Evolutionary conservation across 2,329 filamentous ascomycete genomes (phyloP), one percentile per base, ranked within the genome.

Genomic region (Annulohypoxylon truncatum): DNA sequence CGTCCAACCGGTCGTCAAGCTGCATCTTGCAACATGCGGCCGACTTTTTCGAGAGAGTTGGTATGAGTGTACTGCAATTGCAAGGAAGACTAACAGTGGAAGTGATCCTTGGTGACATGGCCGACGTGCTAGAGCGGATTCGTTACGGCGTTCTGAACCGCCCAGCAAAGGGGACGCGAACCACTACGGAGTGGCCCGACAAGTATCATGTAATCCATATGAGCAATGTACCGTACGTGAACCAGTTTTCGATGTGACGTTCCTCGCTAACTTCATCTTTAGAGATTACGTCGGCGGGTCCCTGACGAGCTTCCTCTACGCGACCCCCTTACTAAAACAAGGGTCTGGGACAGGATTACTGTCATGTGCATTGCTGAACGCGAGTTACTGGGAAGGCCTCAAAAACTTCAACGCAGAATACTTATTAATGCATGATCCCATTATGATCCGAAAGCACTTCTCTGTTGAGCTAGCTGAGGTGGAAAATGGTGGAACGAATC

Each of bases 261-360:
- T n/a, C 3, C 1, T 15, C 12, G 38, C 56, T 66, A 35, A 64
- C 28, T 2, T 40, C 24, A 33, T n/a, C 24, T 18, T 15, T 20
- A 75, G 74, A 9, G 76, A 77, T 52, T 77, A 76, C 55, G 62
- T 73, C 15, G 74, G 75, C 46, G 75, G 75, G 6, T 71, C 72
- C 2, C 51, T 77, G n/a, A 68, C 70, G 2, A 64, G 66, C 4
- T 72, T 72, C 33, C 42, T 76, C 6, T 70, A 72, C 29, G 73
- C 51, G 4, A 47, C 64, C 2, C 75, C 74, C 2, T 29, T 76
- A 9, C 69, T 77, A n/a, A 73, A 48, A 52, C 68, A 51, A 58
- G 67, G 44, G n/a, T 9, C 3, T 68, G 74, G 33, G 68, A 70
- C 60, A 10, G 63, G 66, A 4, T 44, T 77, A 8, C 64, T 63